phyloP scores from a whole-genome alignment of 1,284 basidiomycete genomes.

The Termitomyces sp. region DNA sequence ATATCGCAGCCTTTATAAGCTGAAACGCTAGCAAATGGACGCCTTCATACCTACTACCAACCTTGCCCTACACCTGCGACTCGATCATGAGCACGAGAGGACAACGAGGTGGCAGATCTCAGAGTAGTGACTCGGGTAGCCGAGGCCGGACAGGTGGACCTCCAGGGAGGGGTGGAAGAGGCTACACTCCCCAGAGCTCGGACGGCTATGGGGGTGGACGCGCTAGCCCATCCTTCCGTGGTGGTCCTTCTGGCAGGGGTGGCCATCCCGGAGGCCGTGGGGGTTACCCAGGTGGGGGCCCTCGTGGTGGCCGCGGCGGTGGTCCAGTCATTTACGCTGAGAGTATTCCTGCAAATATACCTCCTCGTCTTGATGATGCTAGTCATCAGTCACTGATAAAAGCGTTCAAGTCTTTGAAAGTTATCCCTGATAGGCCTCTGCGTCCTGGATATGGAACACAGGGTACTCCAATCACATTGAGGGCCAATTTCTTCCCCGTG shows the following conservation, averaged over 20 bases:
- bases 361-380: constrained; percentile 38
- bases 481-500: constrained; percentile 67
- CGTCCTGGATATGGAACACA: constrained; percentile 64
- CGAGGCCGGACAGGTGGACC: constrained; percentile 19
- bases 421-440: constrained; percentile 45
- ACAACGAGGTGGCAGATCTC: constrained; percentile 19
- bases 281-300: constrained; percentile 21
- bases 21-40: background rate
- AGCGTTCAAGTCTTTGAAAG: constrained; percentile 38
- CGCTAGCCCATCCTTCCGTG: constrained; percentile 17
- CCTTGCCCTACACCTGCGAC: constrained; percentile 11
- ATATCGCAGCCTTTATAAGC: background rate
- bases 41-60: constrained; percentile 11
- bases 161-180: constrained; percentile 20
- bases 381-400: constrained; percentile 42
- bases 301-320: constrained; percentile 22
- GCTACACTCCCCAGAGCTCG: constrained; percentile 14
- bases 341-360: constrained; percentile 34
- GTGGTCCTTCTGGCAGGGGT: constrained; percentile 16
- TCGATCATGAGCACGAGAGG: constrained; percentile 18
- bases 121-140: constrained; percentile 19
- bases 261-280: constrained; percentile 20
- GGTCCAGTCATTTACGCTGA: constrained; percentile 39
- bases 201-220: constrained; percentile 17
- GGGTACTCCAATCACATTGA: constrained; percentile 48